Percentiles rank a stretch among this genome's conserved stretches.
Evolutionary conservation across 1,139 yeast species (phyloP).

Genomic region (Candida freyschussii): DNA sequence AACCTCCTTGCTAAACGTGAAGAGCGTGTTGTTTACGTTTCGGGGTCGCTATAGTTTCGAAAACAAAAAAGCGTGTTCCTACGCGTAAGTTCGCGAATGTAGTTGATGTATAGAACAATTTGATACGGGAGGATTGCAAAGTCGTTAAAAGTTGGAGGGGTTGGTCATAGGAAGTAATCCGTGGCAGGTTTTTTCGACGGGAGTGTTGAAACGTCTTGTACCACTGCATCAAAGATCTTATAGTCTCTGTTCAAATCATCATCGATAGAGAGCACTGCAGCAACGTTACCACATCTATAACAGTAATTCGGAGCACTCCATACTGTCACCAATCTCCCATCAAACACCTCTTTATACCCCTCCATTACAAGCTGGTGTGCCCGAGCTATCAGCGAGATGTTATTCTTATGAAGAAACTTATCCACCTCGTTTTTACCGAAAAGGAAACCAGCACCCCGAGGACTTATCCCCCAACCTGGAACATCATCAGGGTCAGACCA

Average conservation of each 20-base stretch:
- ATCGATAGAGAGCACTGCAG: slow-evolving; percentile 79
- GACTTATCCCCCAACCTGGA: slow-evolving; percentile 95
- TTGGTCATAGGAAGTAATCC: slow-evolving; percentile 58
- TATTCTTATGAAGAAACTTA: slow-evolving; percentile 74
- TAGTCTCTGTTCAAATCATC: slow-evolving; percentile 68
- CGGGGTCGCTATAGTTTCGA: no score
- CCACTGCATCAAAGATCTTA: slow-evolving; percentile 81
- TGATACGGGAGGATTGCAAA: no score
- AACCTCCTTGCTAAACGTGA: no score
- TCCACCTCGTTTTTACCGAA: slow-evolving; percentile 86
- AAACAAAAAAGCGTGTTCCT: no score
- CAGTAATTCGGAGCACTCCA: slow-evolving; percentile 96
- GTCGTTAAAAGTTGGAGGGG: no score
- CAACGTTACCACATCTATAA: slow-evolving; percentile 92
- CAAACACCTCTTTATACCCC: slow-evolving; percentile 86
- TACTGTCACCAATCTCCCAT: slow-evolving; percentile 82
- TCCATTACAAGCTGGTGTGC: slow-evolving; percentile 99
- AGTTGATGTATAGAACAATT: no score
- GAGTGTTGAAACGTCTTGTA: slow-evolving; percentile 53
- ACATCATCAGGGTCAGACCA: slow-evolving; percentile 99
- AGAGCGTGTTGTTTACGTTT: no score
- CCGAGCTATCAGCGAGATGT: slow-evolving; percentile 82
- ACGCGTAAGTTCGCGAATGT: no score
- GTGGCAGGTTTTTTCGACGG: slow-evolving; percentile 70
- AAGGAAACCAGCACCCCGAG: slow-evolving; percentile 97